Evolutionary conservation across 768 basidiomycete species (phyloP), one percentile per base, ranked within the genome.

Genomic region (Mycena albidolilacea): DNA sequence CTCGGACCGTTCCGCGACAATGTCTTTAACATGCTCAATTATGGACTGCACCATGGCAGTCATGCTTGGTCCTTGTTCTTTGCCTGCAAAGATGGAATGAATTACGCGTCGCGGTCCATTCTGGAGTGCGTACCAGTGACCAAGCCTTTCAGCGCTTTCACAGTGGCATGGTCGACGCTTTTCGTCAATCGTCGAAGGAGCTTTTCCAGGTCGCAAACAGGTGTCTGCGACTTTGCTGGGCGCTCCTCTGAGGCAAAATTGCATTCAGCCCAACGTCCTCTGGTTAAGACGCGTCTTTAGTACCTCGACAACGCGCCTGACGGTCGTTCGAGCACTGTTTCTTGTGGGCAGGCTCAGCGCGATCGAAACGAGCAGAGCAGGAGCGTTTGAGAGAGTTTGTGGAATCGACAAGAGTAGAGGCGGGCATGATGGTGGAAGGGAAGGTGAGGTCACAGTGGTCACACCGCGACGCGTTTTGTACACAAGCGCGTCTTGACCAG

Each of bases 1-100:
- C 15, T 78, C 78, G 37, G 79, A 79, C 38, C 81, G 77, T 15
- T 75, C 75, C 73, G 83, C 80, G 6, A 85, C 85, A 1, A 75
- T 63, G 17, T 59, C 64, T 71, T 84, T 83, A 14, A 82, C 80
- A 14, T 77, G 77, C 44, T 82, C 77, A 17, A 86, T 77, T 15
- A 87, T 69, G 14, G 77, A 67, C 52, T 83, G 81, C 0, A 84
- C 77, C n/a, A 73, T 67, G 2, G 19, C 52, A 60, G 55, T 37
- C 44, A 75, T 39, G 35, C 35, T 3, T 52, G 37, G 19, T 0
- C 17, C 67, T 21, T 65, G 48, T 7, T 61, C 71, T 10, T 43
- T 55, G 38, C 62, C 74, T 75, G 74, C 12, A 17, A 7, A n/a
- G 48, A 44, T 14, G 44, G 37, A n/a, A 39, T 48, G 38, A 60